A percentile compares a stretch with the other conserved stretches of the same genome.
Conservation (phyloP, 371 early-diverging fungal genomes). For the Haplosporangium sp. region DNA sequence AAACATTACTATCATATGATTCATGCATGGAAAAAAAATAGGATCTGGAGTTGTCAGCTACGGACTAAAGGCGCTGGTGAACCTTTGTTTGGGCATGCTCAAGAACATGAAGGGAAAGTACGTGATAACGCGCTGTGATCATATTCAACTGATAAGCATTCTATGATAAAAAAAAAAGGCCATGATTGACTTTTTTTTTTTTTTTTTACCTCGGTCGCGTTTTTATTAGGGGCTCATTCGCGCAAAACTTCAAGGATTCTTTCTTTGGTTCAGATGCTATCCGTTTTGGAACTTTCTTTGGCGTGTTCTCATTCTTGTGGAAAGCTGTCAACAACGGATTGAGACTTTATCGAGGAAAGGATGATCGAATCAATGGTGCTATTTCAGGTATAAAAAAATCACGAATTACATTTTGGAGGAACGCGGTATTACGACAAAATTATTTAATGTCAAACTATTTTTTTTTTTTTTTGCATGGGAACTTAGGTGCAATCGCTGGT, state of each 20-base stretch:
- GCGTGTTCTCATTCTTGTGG: conserved; percentile 80
- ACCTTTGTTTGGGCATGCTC: conserved; percentile 50
- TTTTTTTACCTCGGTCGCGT: no score
- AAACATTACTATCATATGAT: background rate
- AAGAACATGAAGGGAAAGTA: conserved; percentile 55
- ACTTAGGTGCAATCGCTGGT: conserved; percentile 64
- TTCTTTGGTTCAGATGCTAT: conserved; percentile 66
- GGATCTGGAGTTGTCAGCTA: conserved; percentile 47
- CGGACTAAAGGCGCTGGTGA: conserved; percentile 51
- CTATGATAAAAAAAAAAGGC: no score
- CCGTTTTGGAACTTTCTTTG: conserved; percentile 82
- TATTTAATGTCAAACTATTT: no score
- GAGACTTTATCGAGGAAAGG: conserved; percentile 67
- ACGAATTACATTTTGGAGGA: no score
- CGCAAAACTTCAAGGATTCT: conserved; percentile 59
- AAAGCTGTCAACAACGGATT: conserved; percentile 79
- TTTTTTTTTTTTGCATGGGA: background rate
- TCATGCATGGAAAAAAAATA: conserved; percentile 3
- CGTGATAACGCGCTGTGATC: background rate
- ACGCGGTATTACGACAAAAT: no score
- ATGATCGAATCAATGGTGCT: conserved; percentile 73
- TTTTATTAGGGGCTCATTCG: conserved; percentile 59
- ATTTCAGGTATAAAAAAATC: conserved; percentile 54
- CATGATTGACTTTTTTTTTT: no score
- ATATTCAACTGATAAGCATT: no score